Base-by-base conservation (phyloP, 2,329 filamentous ascomycete genomes). In the Exophiala sp. region DNA sequence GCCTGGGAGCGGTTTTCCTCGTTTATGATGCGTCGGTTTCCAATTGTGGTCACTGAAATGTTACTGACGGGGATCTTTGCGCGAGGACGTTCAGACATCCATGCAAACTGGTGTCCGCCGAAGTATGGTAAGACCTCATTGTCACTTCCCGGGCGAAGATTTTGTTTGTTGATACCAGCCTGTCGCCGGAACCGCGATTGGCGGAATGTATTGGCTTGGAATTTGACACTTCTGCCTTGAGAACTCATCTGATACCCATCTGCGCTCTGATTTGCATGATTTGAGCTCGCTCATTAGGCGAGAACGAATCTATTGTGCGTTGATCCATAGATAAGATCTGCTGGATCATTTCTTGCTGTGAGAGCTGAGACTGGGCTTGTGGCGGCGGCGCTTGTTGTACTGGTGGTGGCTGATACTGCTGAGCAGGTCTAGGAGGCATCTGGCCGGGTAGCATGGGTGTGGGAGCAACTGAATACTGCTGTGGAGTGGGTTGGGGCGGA, bases 251-350 rank as follows among this genome's bases (percentile, higher is more conserved):
- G 8, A 64, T 45, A 14, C 60, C 59, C 63, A 89, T 78, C 51
- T 81, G 79, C 60, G 86, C 84, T 50, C 90, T 80, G 52, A 96
- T 75, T 35, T 85, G 78, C 75, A 96, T 80, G 51, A 97, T 86
- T 70, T 96, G 90, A 57, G 82, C 81, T 50, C 87, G 80, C 65
- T 94, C 86, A 16, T 82, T 81, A 35, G 89, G 87, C 5, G 87
- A 84, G 45, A 96, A 75, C 65, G 84, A 81, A 67, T 92, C 87
- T 63, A 97, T 91, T 52, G 89, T 83, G 54, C 88, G 80, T 65
- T 89, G 87, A 2, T 90, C 83, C 75, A 96, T 84, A 50, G 81
- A 82, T 75, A 96, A 78, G 44, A 96, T 87, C 64, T 91, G 88
- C 59, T 87, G 82, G 69, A 96, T 85, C 50, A 96, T 78, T 40